Evolutionary conservation across 805 yeast genomes (phyloP).

Genomic region (Candida insectorum): DNA sequence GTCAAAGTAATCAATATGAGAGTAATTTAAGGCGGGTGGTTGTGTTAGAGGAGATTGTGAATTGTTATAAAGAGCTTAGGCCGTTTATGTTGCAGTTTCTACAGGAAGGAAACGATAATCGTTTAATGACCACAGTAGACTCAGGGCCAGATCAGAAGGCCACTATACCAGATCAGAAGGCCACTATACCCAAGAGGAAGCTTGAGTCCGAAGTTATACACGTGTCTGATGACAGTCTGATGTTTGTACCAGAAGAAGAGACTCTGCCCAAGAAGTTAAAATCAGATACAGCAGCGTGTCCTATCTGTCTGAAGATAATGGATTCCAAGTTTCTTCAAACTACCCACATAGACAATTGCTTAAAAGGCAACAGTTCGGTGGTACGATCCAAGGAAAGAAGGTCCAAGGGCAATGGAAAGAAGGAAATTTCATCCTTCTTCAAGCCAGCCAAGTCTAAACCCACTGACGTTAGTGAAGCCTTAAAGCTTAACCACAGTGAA

Average conservation of each 20-base stretch:
- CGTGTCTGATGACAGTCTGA: conserved; percentile 3
- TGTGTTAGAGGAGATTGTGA: conserved; percentile 67
- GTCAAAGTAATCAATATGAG: conserved; percentile 67
- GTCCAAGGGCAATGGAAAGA: conserved; percentile 4
- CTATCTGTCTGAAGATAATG: conserved; percentile 59
- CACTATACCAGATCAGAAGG: not conserved
- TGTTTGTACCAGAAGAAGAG: conserved; percentile 3
- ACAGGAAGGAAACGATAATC: too few relatives aligned
- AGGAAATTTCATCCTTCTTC: conserved; percentile 30
- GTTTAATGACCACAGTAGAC: not conserved
- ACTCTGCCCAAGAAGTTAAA: conserved; percentile 11
- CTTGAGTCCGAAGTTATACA: too few relatives aligned
- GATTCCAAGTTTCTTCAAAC: conserved; percentile 54
- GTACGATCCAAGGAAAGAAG: conserved; percentile 7
- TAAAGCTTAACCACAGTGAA: conserved; percentile 16
- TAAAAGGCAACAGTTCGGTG: conserved; percentile 31
- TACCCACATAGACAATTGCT: conserved; percentile 61
- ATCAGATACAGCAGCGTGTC: conserved; percentile 51
- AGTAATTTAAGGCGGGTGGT: conserved; percentile 65
- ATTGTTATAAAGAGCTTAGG: conserved; percentile 43
- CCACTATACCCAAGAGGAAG: not conserved
- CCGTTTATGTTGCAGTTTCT: conserved; percentile 10
- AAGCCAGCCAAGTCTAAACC: conserved; percentile 6
- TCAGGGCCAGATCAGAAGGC: not conserved
- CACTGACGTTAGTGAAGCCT: not conserved